Evolutionary conservation across 1,284 basidiomycete species (phyloP).

Genomic region (Phellinidium pouzarii): DNA sequence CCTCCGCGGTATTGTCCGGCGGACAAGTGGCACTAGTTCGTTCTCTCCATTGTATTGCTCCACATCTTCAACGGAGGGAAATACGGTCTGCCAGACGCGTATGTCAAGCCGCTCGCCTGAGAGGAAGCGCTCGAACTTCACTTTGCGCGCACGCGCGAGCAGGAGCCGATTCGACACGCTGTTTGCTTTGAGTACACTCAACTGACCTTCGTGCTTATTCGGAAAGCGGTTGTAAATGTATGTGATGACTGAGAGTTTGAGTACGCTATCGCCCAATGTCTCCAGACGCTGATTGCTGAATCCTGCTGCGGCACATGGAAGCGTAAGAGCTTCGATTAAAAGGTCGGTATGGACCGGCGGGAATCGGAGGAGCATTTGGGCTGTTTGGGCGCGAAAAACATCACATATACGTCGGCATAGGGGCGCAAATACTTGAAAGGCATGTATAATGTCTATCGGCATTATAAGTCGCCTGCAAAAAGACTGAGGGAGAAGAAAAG

Average conservation of each 20-base stretch:
- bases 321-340: slow-evolving; percentile 65
- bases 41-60: slow-evolving; percentile 24
- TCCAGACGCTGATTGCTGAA: slow-evolving; percentile 81
- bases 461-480: slow-evolving; percentile 48
- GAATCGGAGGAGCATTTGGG: slow-evolving; percentile 46
- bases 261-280: slow-evolving; percentile 76
- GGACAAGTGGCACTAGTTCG: slow-evolving; percentile 24
- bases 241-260: slow-evolving; percentile 70
- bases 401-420: slow-evolving; percentile 62
- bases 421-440: slow-evolving; percentile 54
- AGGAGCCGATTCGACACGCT: slow-evolving; percentile 66
- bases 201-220: slow-evolving; percentile 73
- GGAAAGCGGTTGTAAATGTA: slow-evolving; percentile 72
- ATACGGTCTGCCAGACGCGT: slow-evolving; percentile 54
- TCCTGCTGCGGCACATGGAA: slow-evolving; percentile 53
- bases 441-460: slow-evolving; percentile 38
- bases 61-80: slow-evolving; percentile 28
- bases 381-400: slow-evolving; percentile 50
- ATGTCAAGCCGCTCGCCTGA: slow-evolving; percentile 50
- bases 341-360: slow-evolving; percentile 50
- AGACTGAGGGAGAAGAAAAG: slow-evolving; percentile 42
- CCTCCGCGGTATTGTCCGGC: slow-evolving; percentile 48
- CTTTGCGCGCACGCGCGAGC: slow-evolving; percentile 55
- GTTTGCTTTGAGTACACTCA: slow-evolving; percentile 55
- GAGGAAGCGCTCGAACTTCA: slow-evolving; percentile 56